These are phyloP conservation scores for Aspergillus sp. DNA, from an alignment of 2,329 filamentous ascomycete species.

Conservation along the genomic window DNA sequence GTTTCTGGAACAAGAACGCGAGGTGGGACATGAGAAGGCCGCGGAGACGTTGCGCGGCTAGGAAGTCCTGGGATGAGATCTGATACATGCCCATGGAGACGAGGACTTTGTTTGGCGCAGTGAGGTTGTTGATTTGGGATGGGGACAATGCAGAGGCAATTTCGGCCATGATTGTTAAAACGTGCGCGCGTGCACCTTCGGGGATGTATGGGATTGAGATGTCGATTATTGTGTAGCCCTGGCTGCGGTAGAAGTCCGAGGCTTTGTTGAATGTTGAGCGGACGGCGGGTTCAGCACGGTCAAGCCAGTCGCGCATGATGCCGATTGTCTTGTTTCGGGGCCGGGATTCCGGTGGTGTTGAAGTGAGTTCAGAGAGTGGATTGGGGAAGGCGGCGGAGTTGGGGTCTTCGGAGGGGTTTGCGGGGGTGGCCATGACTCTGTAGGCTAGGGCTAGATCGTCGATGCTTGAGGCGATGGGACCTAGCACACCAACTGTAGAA, in stretches of 20 bases:
- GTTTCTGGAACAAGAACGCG: constrained; percentile 64
- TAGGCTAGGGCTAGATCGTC: constrained; percentile 81
- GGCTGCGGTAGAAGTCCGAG: constrained; percentile 53
- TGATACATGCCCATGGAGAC: constrained; percentile 61
- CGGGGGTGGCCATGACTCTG: constrained; percentile 71
- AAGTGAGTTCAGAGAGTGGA: constrained; percentile 45
- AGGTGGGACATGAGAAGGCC: constrained; percentile 77
- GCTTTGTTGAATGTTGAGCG: constrained; percentile 61
- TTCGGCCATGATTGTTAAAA: constrained; percentile 74
- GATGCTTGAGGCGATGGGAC: constrained; percentile 74
- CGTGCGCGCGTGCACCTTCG: constrained; percentile 75
- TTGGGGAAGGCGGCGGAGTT: constrained; percentile 62
- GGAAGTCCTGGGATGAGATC: constrained; percentile 67
- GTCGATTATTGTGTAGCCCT: constrained; percentile 46
- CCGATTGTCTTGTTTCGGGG: constrained; percentile 64
- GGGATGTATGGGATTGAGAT: constrained; percentile 58
- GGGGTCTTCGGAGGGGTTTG: constrained; percentile 56
- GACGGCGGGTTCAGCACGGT: constrained; percentile 65
- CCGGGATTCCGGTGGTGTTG: constrained; percentile 38
- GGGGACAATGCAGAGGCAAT: constrained; percentile 54
- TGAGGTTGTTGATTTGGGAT: constrained; percentile 58
- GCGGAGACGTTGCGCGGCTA: constrained; percentile 72
- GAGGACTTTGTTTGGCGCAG: constrained; percentile 68
- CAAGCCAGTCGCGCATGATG: constrained; percentile 68
- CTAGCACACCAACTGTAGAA: constrained; percentile 65